Evolutionary conservation across 2,329 filamentous ascomycete species (phyloP).

Genomic region (Aspergillus sergii): DNA sequence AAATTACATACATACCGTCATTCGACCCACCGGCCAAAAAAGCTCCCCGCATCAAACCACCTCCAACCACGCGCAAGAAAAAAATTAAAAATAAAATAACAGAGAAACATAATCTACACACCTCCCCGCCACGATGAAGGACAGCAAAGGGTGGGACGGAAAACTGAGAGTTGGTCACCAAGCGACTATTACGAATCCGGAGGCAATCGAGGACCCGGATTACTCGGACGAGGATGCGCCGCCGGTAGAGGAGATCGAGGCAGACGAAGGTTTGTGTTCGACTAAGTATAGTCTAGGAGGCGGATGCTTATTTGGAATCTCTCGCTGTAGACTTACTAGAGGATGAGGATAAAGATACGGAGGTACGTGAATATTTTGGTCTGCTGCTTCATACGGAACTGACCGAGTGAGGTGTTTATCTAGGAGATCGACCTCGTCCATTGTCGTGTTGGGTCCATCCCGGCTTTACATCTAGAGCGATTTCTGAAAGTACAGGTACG

Average conservation of each 20-base stretch:
- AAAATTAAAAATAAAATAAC: background rate
- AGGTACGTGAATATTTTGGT: conserved; percentile 40
- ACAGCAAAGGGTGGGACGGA: conserved; percentile 50
- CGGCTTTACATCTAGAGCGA: conserved; percentile 76
- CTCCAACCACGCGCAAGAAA: background rate
- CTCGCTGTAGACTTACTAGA: conserved; percentile 57
- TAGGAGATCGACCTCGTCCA: conserved; percentile 90
- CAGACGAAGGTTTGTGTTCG: conserved; percentile 70
- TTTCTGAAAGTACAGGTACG: conserved; percentile 71
- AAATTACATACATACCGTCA: conserved; percentile 2
- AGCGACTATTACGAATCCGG: conserved; percentile 72
- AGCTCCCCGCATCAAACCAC: conserved; percentile 26
- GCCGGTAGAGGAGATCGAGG: conserved; percentile 72
- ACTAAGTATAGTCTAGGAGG: background rate
- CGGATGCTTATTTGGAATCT: background rate
- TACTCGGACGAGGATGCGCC: conserved; percentile 73
- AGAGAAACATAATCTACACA: background rate
- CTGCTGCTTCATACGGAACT: conserved; percentile 10
- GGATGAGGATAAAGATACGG: conserved; percentile 57
- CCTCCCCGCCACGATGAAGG: conserved; percentile 35
- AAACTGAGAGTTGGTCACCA: conserved; percentile 65
- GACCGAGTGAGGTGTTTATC: conserved; percentile 3
- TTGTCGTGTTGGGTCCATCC: conserved; percentile 76
- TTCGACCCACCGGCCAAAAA: conserved; percentile 6
- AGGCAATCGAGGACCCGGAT: conserved; percentile 81